Conservation (phyloP, 2,329 filamentous ascomycete species). For the Blastomyces percursus region DNA sequence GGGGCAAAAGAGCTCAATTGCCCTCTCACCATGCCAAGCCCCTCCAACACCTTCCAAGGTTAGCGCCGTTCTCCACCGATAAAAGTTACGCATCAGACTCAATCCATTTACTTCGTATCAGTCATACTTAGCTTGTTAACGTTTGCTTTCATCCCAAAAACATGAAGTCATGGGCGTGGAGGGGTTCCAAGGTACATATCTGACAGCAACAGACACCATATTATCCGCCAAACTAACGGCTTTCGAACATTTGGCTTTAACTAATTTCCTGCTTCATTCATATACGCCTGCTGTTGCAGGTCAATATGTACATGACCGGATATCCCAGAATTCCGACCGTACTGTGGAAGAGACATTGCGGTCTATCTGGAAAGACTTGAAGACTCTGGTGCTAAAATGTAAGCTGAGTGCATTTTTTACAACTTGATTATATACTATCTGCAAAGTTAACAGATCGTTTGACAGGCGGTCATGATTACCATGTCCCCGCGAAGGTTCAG, state of each 20-base stretch:
- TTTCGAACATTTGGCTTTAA: neutral
- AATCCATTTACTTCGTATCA: too few relatives aligned
- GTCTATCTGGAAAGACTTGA: slow-evolving; percentile 1
- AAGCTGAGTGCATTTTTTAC: slow-evolving; percentile 5
- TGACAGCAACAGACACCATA: neutral
- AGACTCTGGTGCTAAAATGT: slow-evolving; percentile 2
- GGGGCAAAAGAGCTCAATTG: too few relatives aligned
- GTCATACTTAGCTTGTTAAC: too few relatives aligned
- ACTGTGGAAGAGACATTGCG: neutral
- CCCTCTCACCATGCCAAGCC: too few relatives aligned
- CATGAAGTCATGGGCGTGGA: neutral
- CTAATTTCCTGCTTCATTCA: neutral
- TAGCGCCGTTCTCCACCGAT: too few relatives aligned
- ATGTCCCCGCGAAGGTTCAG: neutral
- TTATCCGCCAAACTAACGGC: neutral
- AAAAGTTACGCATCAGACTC: too few relatives aligned
- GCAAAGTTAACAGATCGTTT: neutral
- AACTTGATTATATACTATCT: neutral
- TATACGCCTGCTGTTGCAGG: neutral
- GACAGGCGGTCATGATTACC: neutral
- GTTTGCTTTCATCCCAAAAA: too few relatives aligned
- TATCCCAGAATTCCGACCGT: slow-evolving; percentile 1
- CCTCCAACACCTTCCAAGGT: too few relatives aligned
- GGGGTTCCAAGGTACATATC: neutral
- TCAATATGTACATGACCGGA: slow-evolving; percentile 2